Conservation (phyloP, 139 green algal genomes). For the Coccomyxa sp. region DNA sequence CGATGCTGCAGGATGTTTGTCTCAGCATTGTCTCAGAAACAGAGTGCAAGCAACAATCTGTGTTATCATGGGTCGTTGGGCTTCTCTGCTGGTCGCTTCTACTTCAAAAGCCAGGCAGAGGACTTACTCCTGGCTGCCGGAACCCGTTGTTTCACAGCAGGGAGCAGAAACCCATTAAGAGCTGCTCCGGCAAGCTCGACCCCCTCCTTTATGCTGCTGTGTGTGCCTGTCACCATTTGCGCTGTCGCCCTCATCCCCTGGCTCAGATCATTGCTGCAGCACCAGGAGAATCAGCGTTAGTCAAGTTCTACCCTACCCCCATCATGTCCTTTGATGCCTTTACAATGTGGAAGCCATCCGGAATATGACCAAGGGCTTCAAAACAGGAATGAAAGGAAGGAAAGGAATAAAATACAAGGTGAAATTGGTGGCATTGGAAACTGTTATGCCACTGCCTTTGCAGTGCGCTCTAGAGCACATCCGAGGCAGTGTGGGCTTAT, state of each 20-base stretch:
- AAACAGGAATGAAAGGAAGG: neutral
- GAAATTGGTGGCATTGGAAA: too few species aligned
- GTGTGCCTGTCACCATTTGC: slow-evolving; percentile 14
- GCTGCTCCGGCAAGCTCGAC: slow-evolving; percentile 2
- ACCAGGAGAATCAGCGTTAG: neutral
- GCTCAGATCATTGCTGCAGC: slow-evolving; percentile 30
- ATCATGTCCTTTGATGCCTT: neutral
- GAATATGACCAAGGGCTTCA: neutral
- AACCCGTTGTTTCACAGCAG: slow-evolving; percentile 5
- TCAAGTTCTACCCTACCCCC: neutral
- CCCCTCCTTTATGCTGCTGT: slow-evolving; percentile 15
- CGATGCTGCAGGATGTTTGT: neutral
- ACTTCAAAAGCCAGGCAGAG: neutral
- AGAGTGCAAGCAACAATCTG: neutral
- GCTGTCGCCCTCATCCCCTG: slow-evolving; percentile 33
- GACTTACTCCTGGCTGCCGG: slow-evolving; percentile 7
- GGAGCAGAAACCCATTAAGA: slow-evolving; percentile 8
- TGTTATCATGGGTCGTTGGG: neutral
- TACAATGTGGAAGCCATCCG: neutral
- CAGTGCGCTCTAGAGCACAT: neutral
- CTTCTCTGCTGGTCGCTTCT: neutral
- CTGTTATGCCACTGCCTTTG: neutral
- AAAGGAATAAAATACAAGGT: too few species aligned
- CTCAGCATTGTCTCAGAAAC: neutral
- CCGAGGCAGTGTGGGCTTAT: too few species aligned